Evolutionary conservation across 345 rosid genomes (phyloP), one percentile per base, ranked within the genome.

Genomic region (Lumnitzera littorea): DNA sequence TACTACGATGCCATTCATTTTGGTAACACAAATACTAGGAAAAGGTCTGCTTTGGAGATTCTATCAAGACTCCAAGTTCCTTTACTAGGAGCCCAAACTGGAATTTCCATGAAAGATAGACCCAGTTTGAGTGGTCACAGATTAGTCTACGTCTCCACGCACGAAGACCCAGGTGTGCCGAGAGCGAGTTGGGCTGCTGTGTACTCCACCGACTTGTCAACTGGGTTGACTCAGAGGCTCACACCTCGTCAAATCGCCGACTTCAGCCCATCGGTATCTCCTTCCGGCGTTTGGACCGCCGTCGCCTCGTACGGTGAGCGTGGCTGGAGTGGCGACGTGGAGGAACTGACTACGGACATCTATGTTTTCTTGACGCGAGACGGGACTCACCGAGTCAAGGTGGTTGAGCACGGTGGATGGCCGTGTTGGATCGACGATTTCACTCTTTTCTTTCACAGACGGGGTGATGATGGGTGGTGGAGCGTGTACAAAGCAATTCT

Each of bases 341-440:
- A 80, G 70, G 91, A 82, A 66, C 81, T 91, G 14, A 75, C 74
- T 41, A 86, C 95, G 17, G 91, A 89, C 65, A 82, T 91, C 60
- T 89, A 85, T 29, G 63, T 87, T 0, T 91, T 87, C 76, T 69
- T 68, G 67, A 91, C 95, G 70, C 72, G 79, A n/a, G 89, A 91
- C 60, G 96, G 95, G 63, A 67, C 79, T 68, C 76, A 48, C 41
- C 80, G 95, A 57, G 83, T 79, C 63, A 91, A 89, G 78, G 82
- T 83, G 13, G 85, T 85, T 46, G 83, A 87, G 57, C 88, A 82
- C 69, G 96, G 95, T 50, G 98, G 92, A 0, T 91, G 98, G 98
- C 95, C 96, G 57, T 70, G 84, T 71, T 89, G 92, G 98, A 84
- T 80, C 5, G 92, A 91, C 67, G 91, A 89, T 11, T 74, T 72